Evolutionary conservation across 805 yeast species (phyloP), one percentile per base, ranked within the genome.

Genomic region (Priceomyces carsonii): DNA sequence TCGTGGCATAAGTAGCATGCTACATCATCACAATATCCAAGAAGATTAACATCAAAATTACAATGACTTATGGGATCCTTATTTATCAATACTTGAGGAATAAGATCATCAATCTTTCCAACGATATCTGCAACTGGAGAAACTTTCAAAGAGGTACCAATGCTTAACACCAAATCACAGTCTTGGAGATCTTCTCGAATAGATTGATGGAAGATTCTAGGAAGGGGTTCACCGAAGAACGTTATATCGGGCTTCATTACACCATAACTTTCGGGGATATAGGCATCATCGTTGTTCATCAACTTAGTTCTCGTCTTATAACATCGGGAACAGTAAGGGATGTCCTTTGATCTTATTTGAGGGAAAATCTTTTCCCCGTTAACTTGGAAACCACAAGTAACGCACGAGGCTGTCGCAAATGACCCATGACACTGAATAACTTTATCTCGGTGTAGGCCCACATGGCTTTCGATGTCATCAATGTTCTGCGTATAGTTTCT

Each of bases 181-280:
- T 72, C 73, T 8, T 70, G 59, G 39, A 85, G 57, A 57, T 89
- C 96, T 2, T 69, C 43, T 10, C 40, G 40, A 23, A 66, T 55
- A 24, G 42, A 42, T 32, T 53, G 54, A 43, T 68, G 69, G 43
- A 57, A 69, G 16, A 51, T 40, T 10, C 35, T 45, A 12, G 82
- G 82, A 4, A 88, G 75, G 3, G 85, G 76, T 34, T 79, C 77
- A 0, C 95, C 95, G 31, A 89, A 87, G 18, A 82, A 76, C 29
- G 91, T 95, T 42, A 93, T 89, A 55, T 88, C 95, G 1, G 95
- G 95, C 53, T 89, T 89, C 87, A 65, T 85, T 72, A 67, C 90
- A 9, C 66, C 63, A 36, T 45, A 55, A 30, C 57, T 54, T 35
- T 58, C 61, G 3, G 50, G 45, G 19, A 58, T 42, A 34, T 45